Percentiles rank a stretch among this genome's conserved stretches.
These are phyloP conservation scores for Buxus sempervirens DNA, from an alignment of 164 flowering plant genomes.

Conservation along the genomic window DNA sequence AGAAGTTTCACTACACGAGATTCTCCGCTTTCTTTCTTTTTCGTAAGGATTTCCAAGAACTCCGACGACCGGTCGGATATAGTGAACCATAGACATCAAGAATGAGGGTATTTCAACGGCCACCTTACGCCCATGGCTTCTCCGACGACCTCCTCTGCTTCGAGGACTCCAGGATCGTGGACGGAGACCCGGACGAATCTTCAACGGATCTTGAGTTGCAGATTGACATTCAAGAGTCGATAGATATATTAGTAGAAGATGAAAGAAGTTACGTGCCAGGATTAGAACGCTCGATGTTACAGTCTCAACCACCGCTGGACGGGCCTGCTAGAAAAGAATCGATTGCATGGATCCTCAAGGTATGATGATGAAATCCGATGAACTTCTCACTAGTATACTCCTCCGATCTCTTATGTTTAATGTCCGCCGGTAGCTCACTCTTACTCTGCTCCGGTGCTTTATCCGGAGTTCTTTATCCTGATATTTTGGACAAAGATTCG, in stretches of 20 bases:
- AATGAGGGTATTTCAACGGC: conserved; percentile 16
- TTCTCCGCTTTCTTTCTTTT: no score
- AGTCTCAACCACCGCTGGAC: conserved; percentile 54
- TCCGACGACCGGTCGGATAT: no score
- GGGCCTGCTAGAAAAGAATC: conserved; percentile 63
- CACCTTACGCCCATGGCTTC: conserved; percentile 46
- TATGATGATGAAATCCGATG: conserved; percentile 12
- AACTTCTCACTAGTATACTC: neutral
- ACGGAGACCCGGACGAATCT: conserved; percentile 37
- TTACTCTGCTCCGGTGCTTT: no score
- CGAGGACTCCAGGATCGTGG: conserved; percentile 55
- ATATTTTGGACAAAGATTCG: no score
- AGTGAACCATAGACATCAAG: no score
- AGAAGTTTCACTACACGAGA: no score
- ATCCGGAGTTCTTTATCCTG: no score
- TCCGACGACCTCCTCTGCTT: conserved; percentile 73
- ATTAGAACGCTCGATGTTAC: conserved; percentile 45
- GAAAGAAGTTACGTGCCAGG: conserved; percentile 65
- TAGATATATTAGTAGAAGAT: conserved; percentile 52
- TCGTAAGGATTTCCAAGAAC: no score
- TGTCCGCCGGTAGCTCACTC: no score
- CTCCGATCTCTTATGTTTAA: neutral
- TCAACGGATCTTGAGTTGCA: conserved; percentile 44
- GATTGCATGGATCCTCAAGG: conserved; percentile 94
- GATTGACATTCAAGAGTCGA: conserved; percentile 48